These are phyloP conservation scores for Gigaspora rosea DNA, from an alignment of 192 early-diverging fungal genomes.

Conservation along the genomic window DNA sequence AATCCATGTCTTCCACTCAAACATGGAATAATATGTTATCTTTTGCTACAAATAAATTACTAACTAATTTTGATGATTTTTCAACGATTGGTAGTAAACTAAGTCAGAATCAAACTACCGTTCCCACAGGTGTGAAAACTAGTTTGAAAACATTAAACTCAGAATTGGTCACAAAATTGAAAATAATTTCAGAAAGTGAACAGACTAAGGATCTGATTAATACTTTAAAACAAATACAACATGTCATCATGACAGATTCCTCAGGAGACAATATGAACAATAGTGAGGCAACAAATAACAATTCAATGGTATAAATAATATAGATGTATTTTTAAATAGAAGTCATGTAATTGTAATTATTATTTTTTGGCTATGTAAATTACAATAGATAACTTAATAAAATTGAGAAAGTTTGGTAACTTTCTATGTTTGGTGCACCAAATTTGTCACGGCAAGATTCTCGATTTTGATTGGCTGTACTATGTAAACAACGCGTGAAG, in stretches of 20 bases:
- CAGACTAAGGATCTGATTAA: not conserved
- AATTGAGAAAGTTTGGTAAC: too few species aligned
- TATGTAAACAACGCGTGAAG: too few species aligned
- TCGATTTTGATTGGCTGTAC: too few species aligned
- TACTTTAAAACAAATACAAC: not conserved
- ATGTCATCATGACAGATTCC: not conserved
- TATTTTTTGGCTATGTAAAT: too few species aligned
- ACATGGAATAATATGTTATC: not conserved
- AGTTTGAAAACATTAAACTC: not conserved
- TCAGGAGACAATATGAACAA: too few species aligned
- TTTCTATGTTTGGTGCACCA: too few species aligned
- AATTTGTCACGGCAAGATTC: too few species aligned
- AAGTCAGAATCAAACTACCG: not conserved
- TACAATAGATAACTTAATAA: too few species aligned
- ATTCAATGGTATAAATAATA: too few species aligned
- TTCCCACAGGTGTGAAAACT: not conserved
- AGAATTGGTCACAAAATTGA: not conserved
- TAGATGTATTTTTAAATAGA: too few species aligned
- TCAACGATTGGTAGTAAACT: not conserved
- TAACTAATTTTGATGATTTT: not conserved
- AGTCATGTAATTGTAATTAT: too few species aligned
- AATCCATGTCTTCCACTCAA: not conserved
- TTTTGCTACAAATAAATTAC: not conserved
- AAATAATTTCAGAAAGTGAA: not conserved
- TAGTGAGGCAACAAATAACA: too few species aligned